Conservation (phyloP, 208 protist genomes). For the Wallacemonas sp. region DNA sequence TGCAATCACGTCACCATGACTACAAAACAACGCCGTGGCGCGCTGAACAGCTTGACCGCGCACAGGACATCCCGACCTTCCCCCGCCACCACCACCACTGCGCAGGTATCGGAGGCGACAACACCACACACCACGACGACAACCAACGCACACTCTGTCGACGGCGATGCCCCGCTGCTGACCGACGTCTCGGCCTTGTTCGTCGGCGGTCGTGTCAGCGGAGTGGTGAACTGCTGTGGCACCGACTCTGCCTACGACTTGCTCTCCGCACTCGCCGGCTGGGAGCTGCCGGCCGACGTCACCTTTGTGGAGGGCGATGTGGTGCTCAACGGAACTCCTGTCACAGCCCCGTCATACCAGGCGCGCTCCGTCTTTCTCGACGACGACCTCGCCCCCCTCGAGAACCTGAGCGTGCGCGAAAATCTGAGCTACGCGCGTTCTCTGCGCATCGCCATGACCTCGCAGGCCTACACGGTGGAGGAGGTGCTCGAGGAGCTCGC, state of each 20-base stretch:
- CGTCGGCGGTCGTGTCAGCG: slow-evolving; percentile 54
- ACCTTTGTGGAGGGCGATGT: slow-evolving; percentile 30
- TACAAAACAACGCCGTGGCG: not conserved
- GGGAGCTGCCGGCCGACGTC: slow-evolving; percentile 27
- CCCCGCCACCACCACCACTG: no score
- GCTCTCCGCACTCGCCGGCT: slow-evolving; percentile 42
- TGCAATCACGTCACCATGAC: slow-evolving; percentile 15
- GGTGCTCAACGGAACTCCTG: slow-evolving; percentile 58
- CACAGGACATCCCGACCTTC: no score
- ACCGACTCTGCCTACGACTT: slow-evolving; percentile 44
- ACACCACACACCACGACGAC: not conserved
- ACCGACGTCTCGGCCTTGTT: slow-evolving; percentile 49
- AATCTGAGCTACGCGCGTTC: slow-evolving; percentile 54
- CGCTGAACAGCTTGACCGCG: no score
- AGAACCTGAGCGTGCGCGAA: slow-evolving; percentile 53
- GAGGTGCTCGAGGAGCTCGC: slow-evolving; percentile 48
- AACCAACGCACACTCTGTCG: not conserved
- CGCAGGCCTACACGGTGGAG: slow-evolving; percentile 38
- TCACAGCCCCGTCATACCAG: slow-evolving; percentile 48
- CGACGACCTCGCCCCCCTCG: slow-evolving; percentile 35
- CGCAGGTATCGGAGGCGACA: not conserved
- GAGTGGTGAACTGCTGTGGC: slow-evolving; percentile 60
- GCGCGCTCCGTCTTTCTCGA: slow-evolving; percentile 33
- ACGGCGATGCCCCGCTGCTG: slow-evolving; percentile 17
- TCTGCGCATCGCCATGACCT: slow-evolving; percentile 44